phyloP scores from a whole-genome alignment of 352 stramenopile genomes.

The Phytophthora nicotianae region DNA sequence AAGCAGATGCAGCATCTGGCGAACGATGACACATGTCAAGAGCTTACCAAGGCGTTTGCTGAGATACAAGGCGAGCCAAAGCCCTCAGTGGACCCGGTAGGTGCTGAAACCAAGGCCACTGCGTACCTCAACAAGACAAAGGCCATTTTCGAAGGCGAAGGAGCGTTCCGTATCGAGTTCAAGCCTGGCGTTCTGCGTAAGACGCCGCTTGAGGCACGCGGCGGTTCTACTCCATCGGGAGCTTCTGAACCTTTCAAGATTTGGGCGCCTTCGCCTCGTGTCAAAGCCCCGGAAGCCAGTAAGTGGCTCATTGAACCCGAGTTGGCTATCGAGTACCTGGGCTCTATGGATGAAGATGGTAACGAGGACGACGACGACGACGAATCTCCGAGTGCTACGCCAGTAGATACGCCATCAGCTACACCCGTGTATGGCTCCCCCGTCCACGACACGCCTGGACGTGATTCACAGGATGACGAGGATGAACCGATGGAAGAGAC shows the following conservation, averaged over 20 bases:
- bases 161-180: constrained; percentile 86
- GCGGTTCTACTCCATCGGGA: constrained; percentile 45
- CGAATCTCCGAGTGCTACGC: constrained; percentile 66
- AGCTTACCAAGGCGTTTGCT: constrained; percentile 76
- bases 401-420: constrained; percentile 66
- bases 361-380: constrained; percentile 78
- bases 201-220: constrained; percentile 66
- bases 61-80: constrained; percentile 49
- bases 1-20: constrained; percentile 91
- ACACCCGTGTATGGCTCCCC: constrained; percentile 77
- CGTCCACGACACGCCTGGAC: constrained; percentile 48
- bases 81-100: constrained; percentile 30
- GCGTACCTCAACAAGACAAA: constrained; percentile 82
- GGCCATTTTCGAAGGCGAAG: constrained; percentile 81
- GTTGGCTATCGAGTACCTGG: constrained; percentile 81
- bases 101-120: constrained; percentile 38
- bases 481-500: constrained; percentile 46
- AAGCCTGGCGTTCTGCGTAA: constrained; percentile 79
- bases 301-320: constrained; percentile 86
- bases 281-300: constrained; percentile 70
- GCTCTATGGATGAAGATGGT: constrained; percentile 78
- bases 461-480: constrained; percentile 46
- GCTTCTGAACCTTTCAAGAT: constrained; percentile 66
- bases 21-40: constrained; percentile 80
- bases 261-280: constrained; percentile 81